A percentile compares a stretch with the other conserved stretches of the same genome.
Conservation (phyloP, 2,329 filamentous ascomycete species). For the Gliomastix tumulicola region DNA sequence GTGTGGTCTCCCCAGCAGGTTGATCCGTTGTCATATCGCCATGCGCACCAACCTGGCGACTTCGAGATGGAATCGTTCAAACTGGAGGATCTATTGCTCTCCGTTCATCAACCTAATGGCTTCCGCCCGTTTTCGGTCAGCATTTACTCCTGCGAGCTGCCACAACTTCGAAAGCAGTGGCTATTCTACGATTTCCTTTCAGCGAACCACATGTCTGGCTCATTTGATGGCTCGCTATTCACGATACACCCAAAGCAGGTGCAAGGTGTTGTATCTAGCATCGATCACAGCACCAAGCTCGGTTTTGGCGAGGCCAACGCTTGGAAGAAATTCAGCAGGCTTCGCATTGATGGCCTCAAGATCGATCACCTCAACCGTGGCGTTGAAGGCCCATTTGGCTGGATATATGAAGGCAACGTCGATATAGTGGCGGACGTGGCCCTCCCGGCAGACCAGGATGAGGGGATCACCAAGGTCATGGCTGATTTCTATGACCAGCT, state of each 20-base stretch:
- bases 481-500: constrained; percentile 95
- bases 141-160: constrained; percentile 92
- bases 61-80: constrained; percentile 98
- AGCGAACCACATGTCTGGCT: constrained; percentile 92
- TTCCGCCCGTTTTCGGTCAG: constrained; percentile 95
- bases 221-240: constrained; percentile 91
- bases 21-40: constrained; percentile 81
- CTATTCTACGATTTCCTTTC: constrained; percentile 96
- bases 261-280: constrained; percentile 65
- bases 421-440: constrained; percentile 95
- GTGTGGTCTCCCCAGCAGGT: constrained; percentile 55
- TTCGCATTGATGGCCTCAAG: constrained; percentile 86
- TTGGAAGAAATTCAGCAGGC: constrained; percentile 94
- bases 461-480: constrained; percentile 88
- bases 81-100: constrained; percentile 86
- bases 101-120: constrained; percentile 79
- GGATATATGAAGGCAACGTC: constrained; percentile 96
- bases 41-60: constrained; percentile 83
- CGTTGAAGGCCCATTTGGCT: constrained; percentile 88
- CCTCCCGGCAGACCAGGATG: constrained; percentile 82
- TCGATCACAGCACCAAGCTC: constrained; percentile 43
- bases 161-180: constrained; percentile 90
- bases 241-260: constrained; percentile 93
- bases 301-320: constrained; percentile 58
- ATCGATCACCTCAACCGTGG: constrained; percentile 95